Base-by-base conservation (phyloP, 345 rosid genomes). In the Nasturtium officinale region DNA sequence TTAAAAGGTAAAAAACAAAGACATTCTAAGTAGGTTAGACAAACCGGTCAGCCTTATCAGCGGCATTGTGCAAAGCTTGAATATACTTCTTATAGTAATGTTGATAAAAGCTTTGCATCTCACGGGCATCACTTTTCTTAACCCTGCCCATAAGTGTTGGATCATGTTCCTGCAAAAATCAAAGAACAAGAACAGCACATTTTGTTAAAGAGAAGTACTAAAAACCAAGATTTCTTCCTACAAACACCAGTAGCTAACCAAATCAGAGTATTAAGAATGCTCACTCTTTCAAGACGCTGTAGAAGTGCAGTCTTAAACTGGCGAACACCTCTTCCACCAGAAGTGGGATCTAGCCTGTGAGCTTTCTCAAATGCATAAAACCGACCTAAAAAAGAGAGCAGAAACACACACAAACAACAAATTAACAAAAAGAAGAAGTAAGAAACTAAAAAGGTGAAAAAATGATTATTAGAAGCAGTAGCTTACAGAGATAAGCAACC, bases 321-420 rank as follows among this genome's bases (percentile, higher is more conserved):
- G 18, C 99, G 92, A 80, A 96, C 99, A 67, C 99, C 99, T 56
- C 99, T 85, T 71, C 99, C 98, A 77, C 98, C 89, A 9, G 99
- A 96, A 40, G 86, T 96, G 32, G 99, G 97, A 81, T 96, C 99
- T 86, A 96, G 56, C 76, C 89, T 87, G 61, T 92, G 99, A 73
- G 99, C 98, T 78, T 92, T 92, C 84, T 90, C 97, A 64, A 92
- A 96, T 28, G 99, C 98, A 83, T 96, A 96, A 73, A 92, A 96
- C 61, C 99, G 96, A 68, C 99, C 99, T 96, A 71, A 51, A 28
- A 60, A 17, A 56, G 16, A 25, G 12, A 32, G 7, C 26, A 53
- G 28, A 5, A n/a, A 61, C 37, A 38, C 0, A 3, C 60, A 21
- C 16, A 32, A 21, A 15, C 63, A 76, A 42, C 23, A 61, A 7